A percentile compares a stretch with the other conserved stretches of the same genome.
phyloP scores from a whole-genome alignment of 129 eudicot species.

The Pulicaria dysenterica region DNA sequence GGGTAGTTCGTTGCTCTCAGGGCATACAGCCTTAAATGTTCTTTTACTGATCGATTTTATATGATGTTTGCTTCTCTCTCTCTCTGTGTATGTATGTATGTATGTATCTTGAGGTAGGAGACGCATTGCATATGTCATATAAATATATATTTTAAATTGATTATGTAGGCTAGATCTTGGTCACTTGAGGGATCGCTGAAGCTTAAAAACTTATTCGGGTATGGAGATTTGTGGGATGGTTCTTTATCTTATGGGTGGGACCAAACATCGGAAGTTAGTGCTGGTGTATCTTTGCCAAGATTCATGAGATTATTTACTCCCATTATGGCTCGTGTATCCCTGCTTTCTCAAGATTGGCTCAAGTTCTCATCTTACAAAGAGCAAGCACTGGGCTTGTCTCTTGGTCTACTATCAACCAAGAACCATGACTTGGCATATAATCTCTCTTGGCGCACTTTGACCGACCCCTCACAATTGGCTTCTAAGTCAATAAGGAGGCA shows the following conservation, averaged over 20 bases:
- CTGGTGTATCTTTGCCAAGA: slow-evolving; percentile 85
- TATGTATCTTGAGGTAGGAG: neutral
- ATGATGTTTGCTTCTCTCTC: slow-evolving; percentile 1
- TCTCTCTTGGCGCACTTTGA: slow-evolving; percentile 72
- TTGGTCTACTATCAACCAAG: slow-evolving; percentile 68
- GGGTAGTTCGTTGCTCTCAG: slow-evolving; percentile 4
- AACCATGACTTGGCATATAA: slow-evolving; percentile 77
- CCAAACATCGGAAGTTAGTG: slow-evolving; percentile 75
- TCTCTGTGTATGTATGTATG: neutral
- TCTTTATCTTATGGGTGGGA: slow-evolving; percentile 85
- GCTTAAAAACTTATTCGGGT: slow-evolving; percentile 80
- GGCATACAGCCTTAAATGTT: neutral
- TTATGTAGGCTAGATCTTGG: slow-evolving; percentile 83
- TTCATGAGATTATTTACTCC: slow-evolving; percentile 61
- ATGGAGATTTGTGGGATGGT: slow-evolving; percentile 89
- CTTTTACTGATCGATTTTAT: slow-evolving; percentile 1
- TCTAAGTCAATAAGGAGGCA: slow-evolving; percentile 77
- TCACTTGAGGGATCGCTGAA: slow-evolving; percentile 74
- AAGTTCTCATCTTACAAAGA: slow-evolving; percentile 87
- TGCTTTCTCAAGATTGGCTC: slow-evolving; percentile 89
- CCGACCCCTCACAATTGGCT: slow-evolving; percentile 88
- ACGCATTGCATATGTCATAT: slow-evolving; percentile 11
- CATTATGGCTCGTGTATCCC: slow-evolving; percentile 65
- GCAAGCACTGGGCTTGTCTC: slow-evolving; percentile 62
- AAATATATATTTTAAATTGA: neutral